Evolutionary conservation across 345 rosid species (phyloP).

Genomic region (Gossypium thurberi): DNA sequence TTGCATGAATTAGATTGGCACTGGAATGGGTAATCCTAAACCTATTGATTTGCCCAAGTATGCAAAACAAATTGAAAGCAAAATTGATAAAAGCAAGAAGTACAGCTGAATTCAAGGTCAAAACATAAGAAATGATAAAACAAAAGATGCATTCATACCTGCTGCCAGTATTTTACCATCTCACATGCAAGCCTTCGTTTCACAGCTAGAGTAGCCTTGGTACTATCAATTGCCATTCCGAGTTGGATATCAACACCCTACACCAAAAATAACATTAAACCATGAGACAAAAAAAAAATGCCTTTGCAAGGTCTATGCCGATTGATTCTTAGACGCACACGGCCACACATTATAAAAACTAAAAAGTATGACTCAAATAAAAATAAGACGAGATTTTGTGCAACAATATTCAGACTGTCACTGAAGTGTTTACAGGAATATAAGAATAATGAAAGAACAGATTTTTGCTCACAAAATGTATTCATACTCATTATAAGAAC

Average conservation of each 20-base stretch:
- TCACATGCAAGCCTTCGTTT: conserved; percentile 99
- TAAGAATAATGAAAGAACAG: neutral
- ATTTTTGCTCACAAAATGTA: neutral
- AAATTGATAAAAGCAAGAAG: neutral
- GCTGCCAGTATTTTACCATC: conserved; percentile 99
- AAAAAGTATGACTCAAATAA: neutral
- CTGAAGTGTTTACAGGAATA: conserved; percentile 1
- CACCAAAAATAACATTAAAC: conserved; percentile 14
- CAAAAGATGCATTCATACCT: conserved; percentile 40
- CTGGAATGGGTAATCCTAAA: neutral
- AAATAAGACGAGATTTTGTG: neutral
- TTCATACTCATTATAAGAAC: neutral
- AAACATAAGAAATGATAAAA: neutral
- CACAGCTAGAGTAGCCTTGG: conserved; percentile 98
- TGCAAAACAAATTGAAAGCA: neutral
- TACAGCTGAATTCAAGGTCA: neutral
- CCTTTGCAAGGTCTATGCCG: neutral
- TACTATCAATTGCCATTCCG: conserved; percentile 96
- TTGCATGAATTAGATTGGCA: neutral
- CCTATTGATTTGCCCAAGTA: neutral
- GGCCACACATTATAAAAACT: neutral
- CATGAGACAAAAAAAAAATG: neutral
- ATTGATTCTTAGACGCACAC: neutral
- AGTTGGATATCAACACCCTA: conserved; percentile 98
- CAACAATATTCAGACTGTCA: neutral